Evolutionary conservation across 179 eudicot species (phyloP), one percentile per base, ranked within the genome.

Genomic region (Silene coronaria): DNA sequence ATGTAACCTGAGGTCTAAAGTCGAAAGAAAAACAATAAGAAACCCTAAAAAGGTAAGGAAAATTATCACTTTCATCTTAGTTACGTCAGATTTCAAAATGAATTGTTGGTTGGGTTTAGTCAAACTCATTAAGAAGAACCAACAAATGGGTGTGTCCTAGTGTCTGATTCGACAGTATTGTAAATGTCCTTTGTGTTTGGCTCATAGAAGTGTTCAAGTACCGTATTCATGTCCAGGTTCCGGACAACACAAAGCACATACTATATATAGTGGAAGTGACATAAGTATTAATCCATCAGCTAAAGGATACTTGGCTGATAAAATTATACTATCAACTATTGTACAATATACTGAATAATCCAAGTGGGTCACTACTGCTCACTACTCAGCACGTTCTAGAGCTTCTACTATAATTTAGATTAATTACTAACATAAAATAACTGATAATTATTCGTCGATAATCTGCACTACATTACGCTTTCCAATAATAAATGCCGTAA

Each of bases 391-490:
- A 30, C 14, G 70, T 51, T 70, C 34, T n/a, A n/a, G n/a, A n/a
- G n/a, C n/a, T n/a, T n/a, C n/a, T 14, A 16, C 42, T 48, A 21
- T 24, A 4, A 3, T 5, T 22, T 28, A n/a, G 14, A n/a, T 45
- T 1, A 27, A 72, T 22, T 16, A 34, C 13, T 42, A 9, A 23
- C 17, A 63, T 27, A 75, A 46, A 26, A 64, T 12, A 74, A 38
- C 21, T 63, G 13, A 51, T 13, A 45, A 70, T 34, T 34, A 61
- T 17, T 62, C 64, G 6, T 63, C 26, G 24, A 63, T 71, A 42
- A 19, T 55, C 55, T 21, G 22, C 10, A 72, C 14, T 53, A 76
- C 67, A 75, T 70, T 73, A 5, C 71, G 62, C 82, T 64, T 11
- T 0, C 79, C 30, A 51, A 14, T 23, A 17, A 11, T 6, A 61